Evolutionary conservation across 2,329 filamentous ascomycete species (phyloP).

Genomic region (Rutstroemia sp.): DNA sequence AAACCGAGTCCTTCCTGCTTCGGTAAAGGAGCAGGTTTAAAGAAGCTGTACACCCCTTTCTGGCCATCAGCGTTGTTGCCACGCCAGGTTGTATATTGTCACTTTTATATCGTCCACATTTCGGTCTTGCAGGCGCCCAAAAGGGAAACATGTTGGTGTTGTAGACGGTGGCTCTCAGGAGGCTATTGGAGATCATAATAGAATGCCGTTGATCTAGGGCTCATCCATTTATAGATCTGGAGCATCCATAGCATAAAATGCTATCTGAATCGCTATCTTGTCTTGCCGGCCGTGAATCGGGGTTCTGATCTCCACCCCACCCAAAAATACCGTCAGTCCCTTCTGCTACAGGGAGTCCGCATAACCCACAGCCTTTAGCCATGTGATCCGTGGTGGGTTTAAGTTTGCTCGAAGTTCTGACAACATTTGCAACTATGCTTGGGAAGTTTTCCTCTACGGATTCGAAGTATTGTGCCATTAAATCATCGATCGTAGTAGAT

Average conservation of each 20-base stretch:
- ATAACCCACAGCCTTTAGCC: slow-evolving; percentile 52
- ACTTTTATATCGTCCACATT: slow-evolving; percentile 10
- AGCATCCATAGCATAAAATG: slow-evolving; percentile 66
- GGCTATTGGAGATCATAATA: slow-evolving; percentile 4
- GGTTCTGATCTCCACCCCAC: slow-evolving; percentile 47
- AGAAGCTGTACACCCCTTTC: background rate
- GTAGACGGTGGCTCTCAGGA: background rate
- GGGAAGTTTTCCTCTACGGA: slow-evolving; percentile 81
- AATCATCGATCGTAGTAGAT: slow-evolving; percentile 80
- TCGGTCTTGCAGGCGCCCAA: background rate
- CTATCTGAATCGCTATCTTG: slow-evolving; percentile 26
- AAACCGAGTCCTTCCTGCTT: slow-evolving; percentile 42
- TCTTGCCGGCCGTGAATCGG: slow-evolving; percentile 21
- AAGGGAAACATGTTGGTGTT: background rate
- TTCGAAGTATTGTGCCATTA: slow-evolving; percentile 84
- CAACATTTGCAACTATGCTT: slow-evolving; percentile 90
- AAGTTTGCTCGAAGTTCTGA: slow-evolving; percentile 82
- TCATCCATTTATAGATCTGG: slow-evolving; percentile 52
- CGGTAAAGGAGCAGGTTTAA: slow-evolving; percentile 22
- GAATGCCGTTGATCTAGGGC: background rate
- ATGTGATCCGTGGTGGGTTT: slow-evolving; percentile 36
- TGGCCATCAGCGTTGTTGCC: slow-evolving; percentile 3
- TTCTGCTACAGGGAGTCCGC: slow-evolving; percentile 58
- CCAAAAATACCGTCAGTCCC: slow-evolving; percentile 57
- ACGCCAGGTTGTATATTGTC: slow-evolving; percentile 20